Base-by-base conservation (phyloP, 148 eudicot genomes). In the Rheum nobile region DNA sequence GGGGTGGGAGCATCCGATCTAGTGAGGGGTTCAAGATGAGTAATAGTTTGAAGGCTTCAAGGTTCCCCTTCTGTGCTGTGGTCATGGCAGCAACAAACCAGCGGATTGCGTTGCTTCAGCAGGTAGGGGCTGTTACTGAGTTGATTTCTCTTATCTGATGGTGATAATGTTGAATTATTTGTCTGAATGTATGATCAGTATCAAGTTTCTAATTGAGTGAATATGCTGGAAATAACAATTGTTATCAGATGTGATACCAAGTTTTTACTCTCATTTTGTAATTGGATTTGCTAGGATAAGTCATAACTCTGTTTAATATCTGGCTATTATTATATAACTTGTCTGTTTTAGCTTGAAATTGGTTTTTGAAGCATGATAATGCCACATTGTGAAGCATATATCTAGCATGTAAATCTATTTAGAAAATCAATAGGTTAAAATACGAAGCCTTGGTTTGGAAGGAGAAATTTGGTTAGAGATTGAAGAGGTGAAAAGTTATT, bases 1-100 rank as follows among this genome's bases (percentile, higher is more conserved):
- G 98, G 97, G 96, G 93, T 54, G 98, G 88, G 67, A 89, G 90
- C 73, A 88, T 91, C 47, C 82, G 90, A 14, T 83, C 90, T 19
- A 84, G 85, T n/a, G 98, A 95, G 76, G 99, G 99, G 12, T 95
- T 92, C 68, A 95, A 95, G 87, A 95, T 95, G 99, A 95, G 99
- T 80, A 95, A 95, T 67, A 95, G 93, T 78, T 85, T 95, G 85
- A 95, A 95, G 83, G 99, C 96, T 0, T 95, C 99, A 0, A 81
- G 91, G 80, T 95, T 82, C 54, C 99, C 99, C 0, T 95, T 90
- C 41, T 95, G 99, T 78, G 99, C 96, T 37, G 96, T 95, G 46
- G 96, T 90, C 42, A 95, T 95, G 99, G 96, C 96, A 37, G 90
- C 98, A 3, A 95, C 99, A 0, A 91, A 91, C 77, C 93, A 95